Conservation (phyloP, 768 basidiomycete species). For the Termitomyces sp. region DNA sequence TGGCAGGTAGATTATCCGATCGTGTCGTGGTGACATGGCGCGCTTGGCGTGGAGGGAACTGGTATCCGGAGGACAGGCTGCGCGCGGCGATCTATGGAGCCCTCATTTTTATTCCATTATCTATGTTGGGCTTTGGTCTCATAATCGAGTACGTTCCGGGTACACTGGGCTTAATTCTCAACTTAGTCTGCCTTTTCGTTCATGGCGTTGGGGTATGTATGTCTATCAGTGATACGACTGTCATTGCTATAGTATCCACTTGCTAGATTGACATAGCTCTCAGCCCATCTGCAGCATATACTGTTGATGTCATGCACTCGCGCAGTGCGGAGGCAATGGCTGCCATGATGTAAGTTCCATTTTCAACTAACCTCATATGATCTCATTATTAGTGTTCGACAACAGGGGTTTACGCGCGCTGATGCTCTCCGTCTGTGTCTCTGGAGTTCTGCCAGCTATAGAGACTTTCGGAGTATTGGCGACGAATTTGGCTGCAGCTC, state of each 20-base stretch:
- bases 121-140: slow-evolving; percentile 43
- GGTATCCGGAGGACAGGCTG: slow-evolving; percentile 68
- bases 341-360: slow-evolving; percentile 39
- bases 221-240: neutral
- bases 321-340: slow-evolving; percentile 63
- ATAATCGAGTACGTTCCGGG: slow-evolving; percentile 47
- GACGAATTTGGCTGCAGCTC: slow-evolving; percentile 42
- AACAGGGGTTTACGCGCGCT: slow-evolving; percentile 43
- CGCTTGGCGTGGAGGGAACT: slow-evolving; percentile 42
- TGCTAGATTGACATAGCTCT: slow-evolving; percentile 50
- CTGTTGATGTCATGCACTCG: slow-evolving; percentile 53
- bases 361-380: neutral
- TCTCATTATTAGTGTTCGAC: neutral
- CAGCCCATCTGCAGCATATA: slow-evolving; percentile 49
- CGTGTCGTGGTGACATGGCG: slow-evolving; percentile 40
- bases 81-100: slow-evolving; percentile 43
- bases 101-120: slow-evolving; percentile 44
- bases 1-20: slow-evolving; percentile 59
- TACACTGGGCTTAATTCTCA: slow-evolving; percentile 40
- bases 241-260: neutral
- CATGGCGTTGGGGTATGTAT: slow-evolving; percentile 58
- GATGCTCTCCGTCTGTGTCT: slow-evolving; percentile 34
- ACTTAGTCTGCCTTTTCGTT: slow-evolving; percentile 50
- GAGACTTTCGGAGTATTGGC: slow-evolving; percentile 42
- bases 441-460: slow-evolving; percentile 48